Evolutionary conservation across 805 yeast genomes (phyloP).

Genomic region (Sporopachydermia quercuum): DNA sequence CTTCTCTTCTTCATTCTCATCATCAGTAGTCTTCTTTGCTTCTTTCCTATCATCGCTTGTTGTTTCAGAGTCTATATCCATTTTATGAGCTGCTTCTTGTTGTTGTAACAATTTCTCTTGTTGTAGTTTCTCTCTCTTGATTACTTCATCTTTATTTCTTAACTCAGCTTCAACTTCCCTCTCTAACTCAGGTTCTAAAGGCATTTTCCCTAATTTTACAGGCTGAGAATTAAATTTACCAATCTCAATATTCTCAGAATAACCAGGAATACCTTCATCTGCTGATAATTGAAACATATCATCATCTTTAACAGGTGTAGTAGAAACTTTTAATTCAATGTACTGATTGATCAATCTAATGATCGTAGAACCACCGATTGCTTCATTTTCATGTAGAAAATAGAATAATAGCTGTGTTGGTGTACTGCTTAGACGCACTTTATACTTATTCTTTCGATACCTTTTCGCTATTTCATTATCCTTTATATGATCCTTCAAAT

Average conservation of each 20-base stretch:
- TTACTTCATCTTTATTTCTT: slow-evolving; percentile 54
- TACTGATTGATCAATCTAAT: slow-evolving; percentile 79
- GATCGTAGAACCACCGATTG: slow-evolving; percentile 78
- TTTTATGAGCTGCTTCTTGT: slow-evolving; percentile 73
- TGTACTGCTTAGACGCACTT: slow-evolving; percentile 64
- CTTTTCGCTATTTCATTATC: slow-evolving; percentile 73
- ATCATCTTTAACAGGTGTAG: slow-evolving; percentile 19
- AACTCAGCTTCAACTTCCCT: slow-evolving; percentile 78
- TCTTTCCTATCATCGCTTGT: slow-evolving; percentile 11
- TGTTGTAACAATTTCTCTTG: slow-evolving; percentile 42
- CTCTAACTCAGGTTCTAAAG: slow-evolving; percentile 71
- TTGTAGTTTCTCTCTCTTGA: slow-evolving; percentile 12
- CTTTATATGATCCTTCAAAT: slow-evolving; percentile 64
- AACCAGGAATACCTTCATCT: slow-evolving; percentile 26
- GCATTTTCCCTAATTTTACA: slow-evolving; percentile 71
- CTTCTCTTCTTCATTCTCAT: slow-evolving; percentile 12
- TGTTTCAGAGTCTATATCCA: slow-evolving; percentile 51
- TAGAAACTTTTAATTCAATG: slow-evolving; percentile 29
- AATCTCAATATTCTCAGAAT: slow-evolving; percentile 27
- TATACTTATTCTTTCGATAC: slow-evolving; percentile 59
- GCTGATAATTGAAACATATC: slow-evolving; percentile 23
- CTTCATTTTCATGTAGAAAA: slow-evolving; percentile 83
- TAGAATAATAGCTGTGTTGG: slow-evolving; percentile 72
- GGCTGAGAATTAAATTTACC: slow-evolving; percentile 55
- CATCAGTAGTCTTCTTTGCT: slow-evolving; percentile 19